Percentiles rank a stretch among this genome's conserved stretches.
These are phyloP conservation scores for Prunus dulcis DNA, from an alignment of 306 rosid genomes.

Conservation along the genomic window DNA sequence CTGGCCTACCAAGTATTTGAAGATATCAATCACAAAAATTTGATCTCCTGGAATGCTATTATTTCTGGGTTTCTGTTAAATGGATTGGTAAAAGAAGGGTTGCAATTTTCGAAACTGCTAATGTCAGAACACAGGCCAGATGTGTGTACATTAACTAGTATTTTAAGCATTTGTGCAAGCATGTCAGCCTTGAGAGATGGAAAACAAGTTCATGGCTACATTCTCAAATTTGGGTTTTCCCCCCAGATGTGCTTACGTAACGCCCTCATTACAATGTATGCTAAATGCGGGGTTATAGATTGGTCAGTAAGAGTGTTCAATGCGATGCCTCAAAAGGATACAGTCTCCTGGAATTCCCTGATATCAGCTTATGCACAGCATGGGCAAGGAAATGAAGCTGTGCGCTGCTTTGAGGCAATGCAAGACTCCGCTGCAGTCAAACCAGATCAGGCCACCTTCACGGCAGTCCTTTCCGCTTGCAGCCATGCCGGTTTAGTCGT, in stretches of 20 bases:
- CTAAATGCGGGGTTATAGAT: slow-evolving; percentile 67
- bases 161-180: slow-evolving; percentile 65
- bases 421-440: slow-evolving; percentile 35
- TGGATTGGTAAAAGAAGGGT: slow-evolving; percentile 51
- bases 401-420: slow-evolving; percentile 58
- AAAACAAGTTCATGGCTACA: slow-evolving; percentile 66
- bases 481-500: slow-evolving; percentile 73
- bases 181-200: slow-evolving; percentile 58
- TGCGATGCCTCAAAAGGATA: slow-evolving; percentile 59
- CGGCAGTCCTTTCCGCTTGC: slow-evolving; percentile 74
- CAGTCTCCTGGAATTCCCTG: slow-evolving; percentile 72
- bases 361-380: slow-evolving; percentile 76
- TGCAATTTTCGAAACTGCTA: slow-evolving; percentile 47
- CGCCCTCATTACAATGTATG: slow-evolving; percentile 63
- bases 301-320: slow-evolving; percentile 53
- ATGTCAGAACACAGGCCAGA: slow-evolving; percentile 51
- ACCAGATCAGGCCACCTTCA: slow-evolving; percentile 75
- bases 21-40: slow-evolving; percentile 36
- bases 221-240: slow-evolving; percentile 37
- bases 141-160: slow-evolving; percentile 53
- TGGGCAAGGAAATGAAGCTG: slow-evolving; percentile 69
- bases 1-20: slow-evolving; percentile 47
- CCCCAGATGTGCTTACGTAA: slow-evolving; percentile 39
- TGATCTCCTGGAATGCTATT: slow-evolving; percentile 71
- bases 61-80: slow-evolving; percentile 57